phyloP scores from a whole-genome alignment of 2,329 filamentous ascomycete genomes.

The Paecilomyces sp. region DNA sequence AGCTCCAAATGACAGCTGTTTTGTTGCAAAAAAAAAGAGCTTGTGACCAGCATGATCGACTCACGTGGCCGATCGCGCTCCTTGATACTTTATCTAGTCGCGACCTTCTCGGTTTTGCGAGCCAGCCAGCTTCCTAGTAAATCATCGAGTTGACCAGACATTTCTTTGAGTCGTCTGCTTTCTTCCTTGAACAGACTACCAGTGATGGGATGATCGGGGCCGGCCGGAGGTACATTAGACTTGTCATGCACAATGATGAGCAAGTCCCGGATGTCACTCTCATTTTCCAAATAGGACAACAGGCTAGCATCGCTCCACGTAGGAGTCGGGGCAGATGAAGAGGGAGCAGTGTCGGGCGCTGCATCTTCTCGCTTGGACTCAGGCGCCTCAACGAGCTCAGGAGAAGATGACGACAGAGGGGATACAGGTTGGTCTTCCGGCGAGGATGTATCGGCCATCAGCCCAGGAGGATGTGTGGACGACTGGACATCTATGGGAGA shows the following conservation, averaged over 20 bases:
- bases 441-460: conserved; percentile 65
- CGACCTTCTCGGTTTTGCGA: conserved; percentile 28
- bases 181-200: conserved; percentile 77
- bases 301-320: conserved; percentile 84
- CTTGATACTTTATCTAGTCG: conserved; percentile 8
- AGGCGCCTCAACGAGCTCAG: conserved; percentile 17
- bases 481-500: conserved; percentile 46
- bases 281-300: conserved; percentile 83
- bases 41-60: too few species aligned
- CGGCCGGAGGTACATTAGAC: conserved; percentile 69
- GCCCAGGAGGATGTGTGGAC: conserved; percentile 49
- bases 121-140: conserved; percentile 75
- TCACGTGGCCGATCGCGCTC: not conserved
- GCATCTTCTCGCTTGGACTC: conserved; percentile 26
- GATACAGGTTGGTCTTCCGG: conserved; percentile 57
- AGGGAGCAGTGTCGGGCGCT: conserved; percentile 48
- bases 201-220: conserved; percentile 78
- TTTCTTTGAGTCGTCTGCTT: conserved; percentile 75
- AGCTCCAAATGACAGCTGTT: not conserved
- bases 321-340: conserved; percentile 49
- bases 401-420: conserved; percentile 52
- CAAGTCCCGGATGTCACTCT: conserved; percentile 81
- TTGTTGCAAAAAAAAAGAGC: too few species aligned
- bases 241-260: conserved; percentile 90
- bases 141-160: conserved; percentile 82